Base-by-base conservation (phyloP, 2,329 filamentous ascomycete genomes). In the Nothophoma quercina region DNA sequence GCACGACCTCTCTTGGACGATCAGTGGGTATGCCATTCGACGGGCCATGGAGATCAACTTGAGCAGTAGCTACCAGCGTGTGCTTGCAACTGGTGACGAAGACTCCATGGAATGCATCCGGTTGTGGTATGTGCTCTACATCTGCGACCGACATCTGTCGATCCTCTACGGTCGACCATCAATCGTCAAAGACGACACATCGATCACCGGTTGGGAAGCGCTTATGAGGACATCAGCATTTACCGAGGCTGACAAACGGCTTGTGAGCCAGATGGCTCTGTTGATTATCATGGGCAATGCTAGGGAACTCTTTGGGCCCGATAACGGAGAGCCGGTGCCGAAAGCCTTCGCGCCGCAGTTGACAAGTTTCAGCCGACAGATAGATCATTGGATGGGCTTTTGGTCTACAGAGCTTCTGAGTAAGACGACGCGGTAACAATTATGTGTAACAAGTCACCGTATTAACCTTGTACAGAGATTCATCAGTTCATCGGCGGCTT, bases 101-200 rank as follows among this genome's bases (percentile, higher is more conserved):
- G 78, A 82, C 34, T 77, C 77, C 0, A 76, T 78, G 49, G 83
- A 86, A 51, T 79, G 80, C 28, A 78, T 85, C 4, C 77, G 85
- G 16, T 69, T 87, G 10, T 87, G 85, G 85, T 87, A 86, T 65
- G 45, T 67, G 7, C 39, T 69, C 0, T 88, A 87, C 60, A 83
- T 87, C 1, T 87, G 85, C 62, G 85, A 88, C 61, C 85, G 87
- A 55, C 85, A 88, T 65, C 83, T 87, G 22, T 84, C 83, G 15
- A 86, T 85, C 18, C 73, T 85, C 0, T 86, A 87, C 46, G 83
- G 83, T 2, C 76, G 85, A 2, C 82, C 83, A 1, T 81, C 83
- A 0, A 80, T 85, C 7, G 81, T 86, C 0, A 81, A 82, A 22
- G 84, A 86, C 43, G 83, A 87, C 46, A 70, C 77, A 12, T 80